These are phyloP conservation scores for Albugo laibachii DNA, from an alignment of 352 stramenopile species.

Conservation along the genomic window DNA sequence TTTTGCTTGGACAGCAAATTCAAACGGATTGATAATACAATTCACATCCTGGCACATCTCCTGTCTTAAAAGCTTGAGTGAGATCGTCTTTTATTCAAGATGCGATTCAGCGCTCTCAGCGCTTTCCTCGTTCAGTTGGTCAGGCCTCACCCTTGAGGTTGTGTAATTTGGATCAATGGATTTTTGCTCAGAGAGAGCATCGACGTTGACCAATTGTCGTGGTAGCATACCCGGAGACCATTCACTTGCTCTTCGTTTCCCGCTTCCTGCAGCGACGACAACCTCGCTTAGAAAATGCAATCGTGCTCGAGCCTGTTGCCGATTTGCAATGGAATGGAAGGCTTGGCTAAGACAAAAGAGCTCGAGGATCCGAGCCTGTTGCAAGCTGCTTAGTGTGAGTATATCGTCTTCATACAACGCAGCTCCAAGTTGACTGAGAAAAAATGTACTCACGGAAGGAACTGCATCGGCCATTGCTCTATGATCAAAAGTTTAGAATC, in stretches of 20 bases:
- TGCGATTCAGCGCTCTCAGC: no score
- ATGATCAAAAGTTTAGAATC: not conserved
- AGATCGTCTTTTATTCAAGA: no score
- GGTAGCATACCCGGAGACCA: conserved; percentile 50
- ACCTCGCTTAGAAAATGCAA: conserved; percentile 35
- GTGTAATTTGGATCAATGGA: no score
- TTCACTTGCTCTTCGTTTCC: conserved; percentile 27
- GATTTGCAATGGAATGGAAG: conserved; percentile 36
- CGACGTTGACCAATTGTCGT: conserved; percentile 9
- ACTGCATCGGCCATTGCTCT: conserved; percentile 43
- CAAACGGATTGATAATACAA: conserved; percentile 77
- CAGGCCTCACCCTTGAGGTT: no score
- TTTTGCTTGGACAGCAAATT: conserved; percentile 71
- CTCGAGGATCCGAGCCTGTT: conserved; percentile 28
- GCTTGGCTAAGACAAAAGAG: conserved; percentile 28
- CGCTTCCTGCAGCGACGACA: conserved; percentile 38
- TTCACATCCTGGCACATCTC: conserved; percentile 54
- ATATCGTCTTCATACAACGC: conserved; percentile 54
- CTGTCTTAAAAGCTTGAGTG: conserved; percentile 9
- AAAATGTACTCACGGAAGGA: conserved; percentile 58
- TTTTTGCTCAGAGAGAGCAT: no score
- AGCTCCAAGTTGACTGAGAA: conserved; percentile 50
- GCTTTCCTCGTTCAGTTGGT: no score
- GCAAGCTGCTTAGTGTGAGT: conserved; percentile 22
- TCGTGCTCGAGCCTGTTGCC: conserved; percentile 14